These are phyloP conservation scores for Colletotrichum liaoningense DNA, from an alignment of 2,329 filamentous ascomycete species.

Conservation along the genomic window DNA sequence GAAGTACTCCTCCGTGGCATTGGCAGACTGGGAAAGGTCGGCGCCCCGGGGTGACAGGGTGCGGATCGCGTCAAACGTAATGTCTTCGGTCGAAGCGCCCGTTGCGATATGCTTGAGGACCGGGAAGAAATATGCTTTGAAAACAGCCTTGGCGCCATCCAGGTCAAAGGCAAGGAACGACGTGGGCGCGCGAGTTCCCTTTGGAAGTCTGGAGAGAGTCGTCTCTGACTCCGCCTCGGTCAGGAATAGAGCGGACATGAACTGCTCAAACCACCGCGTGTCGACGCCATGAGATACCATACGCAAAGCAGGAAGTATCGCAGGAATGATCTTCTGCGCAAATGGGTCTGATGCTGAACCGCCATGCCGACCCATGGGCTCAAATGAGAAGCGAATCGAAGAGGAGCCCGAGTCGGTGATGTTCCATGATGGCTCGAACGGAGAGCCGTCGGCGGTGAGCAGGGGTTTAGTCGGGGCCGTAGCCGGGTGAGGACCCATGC, in stretches of 20 bases:
- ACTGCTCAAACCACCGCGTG: conserved; percentile 39
- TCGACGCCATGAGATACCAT: conserved; percentile 25
- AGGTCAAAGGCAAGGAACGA: conserved; percentile 42
- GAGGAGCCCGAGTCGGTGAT: conserved; percentile 35
- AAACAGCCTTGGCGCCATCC: conserved; percentile 35
- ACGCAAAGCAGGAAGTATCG: conserved; percentile 30
- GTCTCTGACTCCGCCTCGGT: conserved; percentile 31
- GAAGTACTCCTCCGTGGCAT: conserved; percentile 38
- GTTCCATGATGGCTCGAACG: conserved; percentile 35
- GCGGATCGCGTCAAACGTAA: conserved; percentile 39
- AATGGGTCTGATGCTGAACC: conserved; percentile 30
- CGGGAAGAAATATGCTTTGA: conserved; percentile 43
- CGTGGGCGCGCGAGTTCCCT: conserved; percentile 38
- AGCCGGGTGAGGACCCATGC: conserved; percentile 29
- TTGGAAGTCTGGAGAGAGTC: conserved; percentile 33
- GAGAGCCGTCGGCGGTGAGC: conserved; percentile 32
- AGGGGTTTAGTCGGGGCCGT: conserved; percentile 28
- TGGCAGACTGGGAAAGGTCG: conserved; percentile 34
- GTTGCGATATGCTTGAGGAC: conserved; percentile 41
- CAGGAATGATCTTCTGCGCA: conserved; percentile 32
- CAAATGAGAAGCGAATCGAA: conserved; percentile 35
- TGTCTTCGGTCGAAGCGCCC: conserved; percentile 36
- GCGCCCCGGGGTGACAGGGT: conserved; percentile 38
- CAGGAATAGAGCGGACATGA: conserved; percentile 38
- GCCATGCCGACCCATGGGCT: conserved; percentile 34